These are phyloP conservation scores for Solanum commersonii DNA, from an alignment of 257 asterid genomes.

Conservation along the genomic window DNA sequence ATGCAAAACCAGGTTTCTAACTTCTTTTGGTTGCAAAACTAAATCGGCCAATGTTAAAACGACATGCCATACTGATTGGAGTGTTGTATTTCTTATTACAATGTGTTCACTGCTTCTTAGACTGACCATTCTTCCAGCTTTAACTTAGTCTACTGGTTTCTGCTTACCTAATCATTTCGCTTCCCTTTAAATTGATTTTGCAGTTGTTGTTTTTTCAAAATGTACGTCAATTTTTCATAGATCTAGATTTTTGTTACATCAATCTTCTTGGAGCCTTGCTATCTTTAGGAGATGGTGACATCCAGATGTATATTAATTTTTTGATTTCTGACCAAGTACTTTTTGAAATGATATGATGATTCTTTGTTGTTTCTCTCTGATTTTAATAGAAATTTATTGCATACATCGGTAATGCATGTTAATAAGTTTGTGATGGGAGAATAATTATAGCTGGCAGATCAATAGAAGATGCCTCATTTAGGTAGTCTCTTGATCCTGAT, in stretches of 20 bases:
- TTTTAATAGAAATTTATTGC: not conserved
- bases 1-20: too few species aligned
- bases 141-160: not conserved
- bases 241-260: not conserved
- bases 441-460: too few species aligned
- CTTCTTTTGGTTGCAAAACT: too few species aligned
- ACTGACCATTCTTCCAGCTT: not conserved
- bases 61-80: too few species aligned
- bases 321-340: not conserved
- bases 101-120: not conserved
- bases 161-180: not conserved
- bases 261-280: not conserved
- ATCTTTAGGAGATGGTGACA: not conserved
- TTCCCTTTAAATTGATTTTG: not conserved
- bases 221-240: not conserved
- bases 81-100: too few species aligned
- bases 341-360: not conserved
- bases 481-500: too few species aligned
- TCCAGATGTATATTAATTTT: not conserved
- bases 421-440: too few species aligned
- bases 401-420: not conserved
- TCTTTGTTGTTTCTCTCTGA: not conserved
- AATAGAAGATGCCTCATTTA: too few species aligned
- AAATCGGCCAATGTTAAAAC: too few species aligned
- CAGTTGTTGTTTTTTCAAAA: not conserved